Evolutionary conservation across 2,329 filamentous ascomycete genomes (phyloP).

Genomic region (Colletotrichum truncatum): DNA sequence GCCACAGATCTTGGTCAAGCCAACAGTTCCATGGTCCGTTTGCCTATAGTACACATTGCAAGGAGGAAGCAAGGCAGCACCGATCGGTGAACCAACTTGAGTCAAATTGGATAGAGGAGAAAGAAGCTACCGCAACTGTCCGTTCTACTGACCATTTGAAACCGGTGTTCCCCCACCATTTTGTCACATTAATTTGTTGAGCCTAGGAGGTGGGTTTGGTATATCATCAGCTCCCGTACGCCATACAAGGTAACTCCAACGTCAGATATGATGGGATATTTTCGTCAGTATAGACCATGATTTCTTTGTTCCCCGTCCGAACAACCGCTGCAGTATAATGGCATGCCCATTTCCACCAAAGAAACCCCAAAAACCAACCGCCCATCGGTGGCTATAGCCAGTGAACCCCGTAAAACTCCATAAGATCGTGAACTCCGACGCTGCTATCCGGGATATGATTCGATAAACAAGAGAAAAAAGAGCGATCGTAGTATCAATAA

Average conservation of each 20-base stretch:
- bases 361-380: conserved; percentile 23
- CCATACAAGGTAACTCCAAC: conserved; percentile 7
- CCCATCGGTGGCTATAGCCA: conserved; percentile 21
- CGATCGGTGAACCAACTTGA: conserved; percentile 6
- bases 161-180: background rate
- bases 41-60: background rate
- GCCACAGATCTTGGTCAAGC: too few species aligned
- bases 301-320: conserved; percentile 16
- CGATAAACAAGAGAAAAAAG: conserved; percentile 28
- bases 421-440: conserved; percentile 43
- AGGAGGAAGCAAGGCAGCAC: background rate
- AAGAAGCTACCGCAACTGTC: conserved; percentile 5
- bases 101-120: conserved; percentile 24
- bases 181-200: background rate
- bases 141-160: background rate
- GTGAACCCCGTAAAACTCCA: conserved; percentile 37
- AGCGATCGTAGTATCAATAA: conserved; percentile 30
- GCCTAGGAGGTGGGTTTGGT: conserved; percentile 7
- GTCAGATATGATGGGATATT: conserved; percentile 14
- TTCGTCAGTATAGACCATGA: conserved; percentile 26
- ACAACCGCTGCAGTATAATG: conserved; percentile 18
- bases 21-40: background rate
- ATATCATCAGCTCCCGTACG: conserved; percentile 7
- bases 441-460: conserved; percentile 38
- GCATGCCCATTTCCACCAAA: conserved; percentile 14